Evolutionary conservation across 768 basidiomycete genomes (phyloP), one percentile per base, ranked within the genome.

Genomic region (Boletus vermiculosoides): DNA sequence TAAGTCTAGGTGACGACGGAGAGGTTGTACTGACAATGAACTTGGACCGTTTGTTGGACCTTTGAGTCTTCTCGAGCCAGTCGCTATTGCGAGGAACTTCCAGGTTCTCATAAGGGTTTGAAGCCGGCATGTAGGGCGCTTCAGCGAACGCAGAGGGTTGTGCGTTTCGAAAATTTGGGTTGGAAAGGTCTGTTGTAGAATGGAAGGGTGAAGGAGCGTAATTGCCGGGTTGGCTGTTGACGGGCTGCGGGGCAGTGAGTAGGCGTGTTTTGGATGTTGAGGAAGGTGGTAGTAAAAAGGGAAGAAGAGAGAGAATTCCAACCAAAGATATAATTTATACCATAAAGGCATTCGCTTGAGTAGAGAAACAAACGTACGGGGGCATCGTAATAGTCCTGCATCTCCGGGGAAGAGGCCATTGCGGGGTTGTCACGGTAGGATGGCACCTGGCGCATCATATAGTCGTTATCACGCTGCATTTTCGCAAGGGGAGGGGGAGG

Each of bases 11-110:
- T 9, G 18, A 33, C 31, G 37, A 28, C 16, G 20, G 33, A 41
- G 30, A 55, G 36, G 36, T 25, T 42, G 23, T 5, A 78, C 85
- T 63, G 58, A 88, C 87, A 58, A 87, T 82, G 65, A 68, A 77
- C 69, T 81, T 86, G 49, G 83, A 83, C 28, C 81, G 78, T 36
- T 59, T 68, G 52, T 62, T 77, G 41, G 70, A 63, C 22, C 0
- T 51, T 28, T 72, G 63, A 2, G 64, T 67, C 63, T 73, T 65
- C 54, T 78, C 77, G 52, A 78, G 73, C 77, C 77, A 78, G 45
- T 69, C 70, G 63, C 68, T 76, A 67, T 65, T 72, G 61, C 53
- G 71, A 36, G 71, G 68, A 4, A 51, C 55, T 5, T 71, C 66
- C 44, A 76, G 39, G 55, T 72, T 74, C 55, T 66, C 64, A 62